These are phyloP conservation scores for Saturnispora ahearnii DNA, from an alignment of 805 yeast genomes.

Conservation along the genomic window DNA sequence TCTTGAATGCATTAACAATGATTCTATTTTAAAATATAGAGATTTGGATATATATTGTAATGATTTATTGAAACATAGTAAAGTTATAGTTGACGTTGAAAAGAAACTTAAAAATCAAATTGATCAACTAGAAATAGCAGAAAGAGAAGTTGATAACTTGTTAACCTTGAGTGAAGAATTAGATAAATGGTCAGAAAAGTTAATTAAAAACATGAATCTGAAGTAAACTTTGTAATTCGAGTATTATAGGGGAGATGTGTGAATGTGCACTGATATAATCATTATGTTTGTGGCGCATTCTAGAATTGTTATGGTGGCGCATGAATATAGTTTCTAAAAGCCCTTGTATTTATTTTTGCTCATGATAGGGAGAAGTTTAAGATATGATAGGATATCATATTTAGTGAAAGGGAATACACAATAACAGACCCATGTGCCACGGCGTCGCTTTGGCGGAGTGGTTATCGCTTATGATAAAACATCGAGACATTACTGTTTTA, in stretches of 20 bases:
- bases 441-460: no score
- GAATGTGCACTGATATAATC: no score
- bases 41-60: constrained; percentile 34
- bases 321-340: no score
- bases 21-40: constrained; percentile 44
- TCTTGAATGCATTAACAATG: constrained; percentile 48
- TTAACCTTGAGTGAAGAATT: constrained; percentile 31
- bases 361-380: no score
- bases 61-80: background rate
- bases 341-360: no score
- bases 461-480: no score
- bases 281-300: no score
- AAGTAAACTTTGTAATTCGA: background rate
- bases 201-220: background rate
- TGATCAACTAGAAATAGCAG: background rate
- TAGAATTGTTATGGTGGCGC: no score
- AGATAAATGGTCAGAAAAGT: constrained; percentile 26
- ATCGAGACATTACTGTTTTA: no score
- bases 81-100: constrained; percentile 14
- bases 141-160: constrained; percentile 1
- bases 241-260: background rate
- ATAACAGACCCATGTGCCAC: no score
- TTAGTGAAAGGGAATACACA: no score
- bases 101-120: background rate
- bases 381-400: no score